These are phyloP conservation scores for Cylindrotheca fusiformis DNA, from an alignment of 108 stramenopile genomes.

Conservation along the genomic window DNA sequence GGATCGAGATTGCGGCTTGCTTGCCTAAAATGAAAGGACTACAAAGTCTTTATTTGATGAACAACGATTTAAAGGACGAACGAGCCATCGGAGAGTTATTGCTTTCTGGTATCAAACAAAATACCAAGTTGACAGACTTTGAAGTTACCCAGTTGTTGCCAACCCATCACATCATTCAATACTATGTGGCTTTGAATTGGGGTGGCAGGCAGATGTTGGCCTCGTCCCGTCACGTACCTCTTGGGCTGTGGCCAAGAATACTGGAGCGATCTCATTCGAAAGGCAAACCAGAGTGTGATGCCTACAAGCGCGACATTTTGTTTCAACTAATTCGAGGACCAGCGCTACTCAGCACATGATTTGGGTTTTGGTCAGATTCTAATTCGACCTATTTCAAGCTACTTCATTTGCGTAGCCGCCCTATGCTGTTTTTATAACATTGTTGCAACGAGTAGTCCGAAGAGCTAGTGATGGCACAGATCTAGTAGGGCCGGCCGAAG, in stretches of 20 bases:
- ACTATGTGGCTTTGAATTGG: conserved; percentile 6
- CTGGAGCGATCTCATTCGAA: no score
- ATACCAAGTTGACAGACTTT: neutral
- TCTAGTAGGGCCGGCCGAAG: no score
- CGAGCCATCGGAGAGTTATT: neutral
- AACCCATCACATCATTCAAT: neutral
- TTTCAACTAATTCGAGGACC: no score
- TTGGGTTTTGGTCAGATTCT: no score
- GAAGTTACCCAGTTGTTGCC: neutral
- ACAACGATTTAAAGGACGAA: conserved; percentile 3
- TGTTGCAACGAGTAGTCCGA: no score
- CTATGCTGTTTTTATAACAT: no score
- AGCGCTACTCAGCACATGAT: no score
- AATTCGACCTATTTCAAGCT: no score
- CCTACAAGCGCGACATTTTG: no score
- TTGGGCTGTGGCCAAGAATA: conserved; percentile 10
- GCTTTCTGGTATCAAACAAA: neutral
- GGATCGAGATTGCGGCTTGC: neutral
- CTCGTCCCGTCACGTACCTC: neutral
- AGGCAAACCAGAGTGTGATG: no score
- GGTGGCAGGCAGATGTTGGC: conserved; percentile 2
- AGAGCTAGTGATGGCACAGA: no score
- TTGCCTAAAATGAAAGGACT: conserved; percentile 1
- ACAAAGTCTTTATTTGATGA: neutral
- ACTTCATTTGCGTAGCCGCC: no score